Percentiles rank a stretch among this genome's conserved stretches.
These are phyloP conservation scores for Ochromonadaceae sp. DNA, from an alignment of 352 stramenopile species.

Conservation along the genomic window DNA sequence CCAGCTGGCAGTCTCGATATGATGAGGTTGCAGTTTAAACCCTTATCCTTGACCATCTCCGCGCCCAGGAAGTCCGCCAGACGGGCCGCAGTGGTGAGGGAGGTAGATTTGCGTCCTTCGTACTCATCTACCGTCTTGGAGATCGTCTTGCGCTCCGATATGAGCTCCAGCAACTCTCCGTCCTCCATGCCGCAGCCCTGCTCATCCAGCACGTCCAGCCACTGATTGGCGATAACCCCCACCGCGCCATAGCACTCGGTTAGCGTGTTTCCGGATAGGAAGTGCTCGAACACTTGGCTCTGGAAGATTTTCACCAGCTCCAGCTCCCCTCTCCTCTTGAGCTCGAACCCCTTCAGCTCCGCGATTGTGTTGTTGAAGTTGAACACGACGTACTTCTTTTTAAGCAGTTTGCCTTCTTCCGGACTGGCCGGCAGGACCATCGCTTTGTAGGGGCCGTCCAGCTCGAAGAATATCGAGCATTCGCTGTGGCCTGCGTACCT, in stretches of 20 bases:
- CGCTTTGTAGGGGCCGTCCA: constrained; percentile 85
- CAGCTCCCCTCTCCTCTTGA: constrained; percentile 94
- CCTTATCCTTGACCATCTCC: constrained; percentile 95
- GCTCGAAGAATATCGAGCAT: constrained; percentile 98
- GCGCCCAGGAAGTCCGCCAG: constrained; percentile 92
- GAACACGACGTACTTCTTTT: constrained; percentile 91
- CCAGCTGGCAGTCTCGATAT: constrained; percentile 73
- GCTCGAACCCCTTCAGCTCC: constrained; percentile 90
- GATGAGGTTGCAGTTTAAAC: constrained; percentile 95
- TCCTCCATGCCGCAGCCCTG: constrained; percentile 79
- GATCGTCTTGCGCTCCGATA: constrained; percentile 98
- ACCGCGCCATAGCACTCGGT: constrained; percentile 89
- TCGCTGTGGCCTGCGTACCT: constrained; percentile 81
- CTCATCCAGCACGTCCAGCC: constrained; percentile 94
- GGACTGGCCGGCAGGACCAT: constrained; percentile 97
- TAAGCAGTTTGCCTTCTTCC: constrained; percentile 93
- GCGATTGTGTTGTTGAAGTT: constrained; percentile 72
- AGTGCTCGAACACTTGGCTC: constrained; percentile 83
- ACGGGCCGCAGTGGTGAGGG: constrained; percentile 88
- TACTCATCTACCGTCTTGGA: constrained; percentile 91
- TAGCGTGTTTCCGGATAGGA: constrained; percentile 79
- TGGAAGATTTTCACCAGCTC: constrained; percentile 99
- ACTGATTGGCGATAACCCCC: constrained; percentile 88
- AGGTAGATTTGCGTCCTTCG: constrained; percentile 82
- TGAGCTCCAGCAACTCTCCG: constrained; percentile 89